Percentiles rank a stretch among this genome's conserved stretches.
These are phyloP conservation scores for Solanum hybrid DNA, from an alignment of 305 asterid genomes.

Conservation along the genomic window DNA sequence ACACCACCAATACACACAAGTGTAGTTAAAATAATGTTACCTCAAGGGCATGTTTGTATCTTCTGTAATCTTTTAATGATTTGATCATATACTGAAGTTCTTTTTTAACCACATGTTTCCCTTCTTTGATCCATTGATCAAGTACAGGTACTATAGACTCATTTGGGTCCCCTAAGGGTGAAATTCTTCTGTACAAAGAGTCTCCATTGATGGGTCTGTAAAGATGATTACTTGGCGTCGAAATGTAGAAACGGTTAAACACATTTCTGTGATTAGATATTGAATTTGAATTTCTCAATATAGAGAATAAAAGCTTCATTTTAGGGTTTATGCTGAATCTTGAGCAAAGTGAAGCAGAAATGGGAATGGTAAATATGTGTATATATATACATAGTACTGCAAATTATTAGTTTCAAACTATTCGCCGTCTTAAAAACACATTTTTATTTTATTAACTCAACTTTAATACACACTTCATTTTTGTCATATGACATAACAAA, in stretches of 20 bases:
- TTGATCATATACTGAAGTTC: conserved; percentile 24
- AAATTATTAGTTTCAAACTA: too few species aligned
- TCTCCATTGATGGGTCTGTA: neutral
- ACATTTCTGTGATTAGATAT: neutral
- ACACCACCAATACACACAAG: neutral
- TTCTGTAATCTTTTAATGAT: conserved; percentile 21
- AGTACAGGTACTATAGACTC: conserved; percentile 38
- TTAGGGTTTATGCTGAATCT: neutral
- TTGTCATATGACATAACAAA: too few species aligned
- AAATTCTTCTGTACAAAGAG: conserved; percentile 27
- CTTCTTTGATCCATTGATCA: conserved; percentile 52
- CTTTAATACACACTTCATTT: too few species aligned
- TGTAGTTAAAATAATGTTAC: conserved; percentile 15
- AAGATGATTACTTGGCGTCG: neutral
- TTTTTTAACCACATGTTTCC: conserved; percentile 22
- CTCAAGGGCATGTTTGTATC: conserved; percentile 78
- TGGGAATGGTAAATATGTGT: neutral
- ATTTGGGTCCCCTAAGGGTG: conserved; percentile 45
- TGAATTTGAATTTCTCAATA: neutral
- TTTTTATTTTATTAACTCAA: too few species aligned
- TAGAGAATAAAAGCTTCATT: neutral
- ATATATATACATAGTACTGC: too few species aligned
- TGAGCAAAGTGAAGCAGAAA: neutral
- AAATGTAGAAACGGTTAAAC: neutral
- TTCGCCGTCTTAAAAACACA: too few species aligned